Evolutionary conservation across 495 filamentous ascomycete genomes (phyloP).

Genomic region (Durotheca rogersii): DNA sequence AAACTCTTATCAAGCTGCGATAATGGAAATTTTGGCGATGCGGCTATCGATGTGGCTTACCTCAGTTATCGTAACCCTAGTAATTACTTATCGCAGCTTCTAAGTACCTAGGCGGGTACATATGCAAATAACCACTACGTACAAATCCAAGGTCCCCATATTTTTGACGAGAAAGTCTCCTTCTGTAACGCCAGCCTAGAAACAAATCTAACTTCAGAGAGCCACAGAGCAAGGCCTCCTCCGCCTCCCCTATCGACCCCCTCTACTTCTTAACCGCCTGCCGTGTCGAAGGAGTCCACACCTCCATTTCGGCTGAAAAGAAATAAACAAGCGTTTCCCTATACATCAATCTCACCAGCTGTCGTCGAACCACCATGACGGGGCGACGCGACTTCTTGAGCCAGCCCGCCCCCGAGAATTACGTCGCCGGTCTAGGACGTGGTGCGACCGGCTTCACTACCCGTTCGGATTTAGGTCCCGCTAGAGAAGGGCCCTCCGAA

Average conservation of each 20-base stretch:
- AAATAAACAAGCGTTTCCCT: too few relatives aligned
- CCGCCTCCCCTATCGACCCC: neutral
- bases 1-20: too few relatives aligned
- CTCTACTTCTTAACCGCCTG: neutral
- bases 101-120: too few relatives aligned
- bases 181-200: constrained; percentile 10
- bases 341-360: too few relatives aligned
- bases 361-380: constrained; percentile 53
- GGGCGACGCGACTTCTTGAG: constrained; percentile 87
- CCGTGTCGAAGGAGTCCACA: neutral
- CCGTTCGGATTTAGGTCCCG: constrained; percentile 92
- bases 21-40: constrained; percentile 26
- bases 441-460: constrained; percentile 98
- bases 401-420: constrained; percentile 93
- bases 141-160: too few relatives aligned
- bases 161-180: neutral
- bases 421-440: constrained; percentile 95
- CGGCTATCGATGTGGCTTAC: constrained; percentile 15
- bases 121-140: too few relatives aligned
- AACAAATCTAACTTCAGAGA: neutral
- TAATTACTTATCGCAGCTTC: neutral
- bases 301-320: neutral
- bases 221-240: neutral
- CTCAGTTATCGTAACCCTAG: constrained; percentile 13
- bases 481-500: constrained; percentile 93